Base-by-base conservation (phyloP, 2,329 filamentous ascomycete species). In the Colletotrichum destructivum region DNA sequence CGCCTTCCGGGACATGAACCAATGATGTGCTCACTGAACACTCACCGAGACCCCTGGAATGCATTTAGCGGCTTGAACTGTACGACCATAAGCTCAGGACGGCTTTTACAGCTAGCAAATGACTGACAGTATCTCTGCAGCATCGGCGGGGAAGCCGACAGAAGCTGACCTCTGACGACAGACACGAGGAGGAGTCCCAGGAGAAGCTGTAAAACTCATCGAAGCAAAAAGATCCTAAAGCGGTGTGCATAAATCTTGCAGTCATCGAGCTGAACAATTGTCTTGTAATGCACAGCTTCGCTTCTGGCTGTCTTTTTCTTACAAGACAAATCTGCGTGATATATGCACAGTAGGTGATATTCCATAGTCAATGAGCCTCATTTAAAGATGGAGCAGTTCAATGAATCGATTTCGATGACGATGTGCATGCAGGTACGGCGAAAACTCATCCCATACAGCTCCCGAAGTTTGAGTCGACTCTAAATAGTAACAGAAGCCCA, bases 371-470 rank as follows among this genome's bases (percentile, higher is more conserved):
- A 12, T 18, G 16, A 2, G 1, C 16, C 16, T 47, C 7, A 13
- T 21, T 0, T 7, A 61, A 38, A 16, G 12, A 21, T 12, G 2
- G 2, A 38, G 12, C 38, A 21, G 16, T 7, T 49, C 9, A 21
- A 47, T 2, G 16, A 1, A 16, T 13, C 11, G 5, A n/a, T 16
- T 5, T 13, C 2, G 15, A 47, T 2, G 21, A 35, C 8, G 0
- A 38, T 5, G 12, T n/a, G 31, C 18, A 4, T 40, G 11, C 6
- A 49, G 12, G 23, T 9, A 47, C 26, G 11, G 26, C 26, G 18
- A 18, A 15, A 23, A 21, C 21, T 21, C 12, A 49, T 6, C 59
- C 59, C 26, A 61, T 61, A 26, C 59, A 61, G 59, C 44, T 61
- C 13, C 59, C 59, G 11, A 11, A 31, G 16, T 49, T 61, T 2